Evolutionary conservation across 1,284 basidiomycete species (phyloP), one percentile per base, ranked within the genome.

Genomic region (Tilletia caries): DNA sequence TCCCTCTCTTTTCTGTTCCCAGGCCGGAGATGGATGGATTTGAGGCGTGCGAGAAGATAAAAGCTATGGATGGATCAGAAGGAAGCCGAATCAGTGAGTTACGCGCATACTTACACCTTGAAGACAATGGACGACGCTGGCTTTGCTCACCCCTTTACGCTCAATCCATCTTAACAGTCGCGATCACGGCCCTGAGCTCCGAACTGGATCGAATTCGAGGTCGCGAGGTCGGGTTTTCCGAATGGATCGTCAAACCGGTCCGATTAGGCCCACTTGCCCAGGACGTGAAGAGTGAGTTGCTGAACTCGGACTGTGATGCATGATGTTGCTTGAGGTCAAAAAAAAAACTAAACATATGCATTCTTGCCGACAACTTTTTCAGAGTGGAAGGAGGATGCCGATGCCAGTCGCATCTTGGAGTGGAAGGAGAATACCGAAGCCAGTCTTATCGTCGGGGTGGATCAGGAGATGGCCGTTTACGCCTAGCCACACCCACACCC

Each of bases 21-120:
- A 50, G 48, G 48, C 48, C 48, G 20, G 48, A 50, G 48, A 50
- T 50, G 48, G 48, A 50, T 25, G 48, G 48, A 1, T 50, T 50
- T 3, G 48, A 50, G 48, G 48, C 48, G 48, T 50, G 48, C 48
- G 48, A 50, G 48, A 50, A n/a, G 3, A 50, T 50, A 1, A 50
- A 50, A 25, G 48, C 48, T 6, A 20, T 50, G 20, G 48, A 50
- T 6, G 48, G 48, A 25, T 50, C 48, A 6, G 48, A 50, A 25
- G 10, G 12, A 8, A n/a, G 12, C 8, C 48, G 23, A n/a, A 50
- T 50, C 48, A 50, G 48, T 50, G 2, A 20, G 48, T 50, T 8
- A 8, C 48, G 12, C 20, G 48, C 48, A 20, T 8, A 18, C 23
- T 20, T 18, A 6, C 37, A 15, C 37, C 15, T 41, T 41, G 12